A percentile compares a stretch with the other conserved stretches of the same genome.
phyloP scores from a whole-genome alignment of 2,329 filamentous ascomycete species.

The Harringtonia aguacate region DNA sequence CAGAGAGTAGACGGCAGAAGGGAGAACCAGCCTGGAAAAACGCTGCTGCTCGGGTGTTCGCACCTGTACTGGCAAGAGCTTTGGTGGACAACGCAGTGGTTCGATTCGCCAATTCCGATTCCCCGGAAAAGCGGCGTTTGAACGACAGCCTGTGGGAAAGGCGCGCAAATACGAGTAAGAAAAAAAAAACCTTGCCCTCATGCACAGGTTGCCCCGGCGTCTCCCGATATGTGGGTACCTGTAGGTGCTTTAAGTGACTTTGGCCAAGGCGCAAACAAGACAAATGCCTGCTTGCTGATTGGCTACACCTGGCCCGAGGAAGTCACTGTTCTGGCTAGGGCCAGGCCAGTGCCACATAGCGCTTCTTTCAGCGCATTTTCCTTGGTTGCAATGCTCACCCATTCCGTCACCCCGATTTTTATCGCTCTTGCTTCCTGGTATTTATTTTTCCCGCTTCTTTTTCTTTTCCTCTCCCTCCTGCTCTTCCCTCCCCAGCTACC shows the following conservation, averaged over 20 bases:
- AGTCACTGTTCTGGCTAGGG: neutral
- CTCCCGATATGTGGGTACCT: slow-evolving; percentile 9
- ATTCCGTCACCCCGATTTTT: slow-evolving; percentile 5
- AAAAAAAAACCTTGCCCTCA: too few relatives aligned
- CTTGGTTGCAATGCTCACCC: neutral
- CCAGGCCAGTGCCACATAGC: neutral
- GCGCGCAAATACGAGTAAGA: neutral
- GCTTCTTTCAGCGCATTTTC: neutral
- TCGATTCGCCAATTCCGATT: slow-evolving; percentile 9
- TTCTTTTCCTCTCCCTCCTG: neutral
- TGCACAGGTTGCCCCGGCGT: slow-evolving; percentile 4
- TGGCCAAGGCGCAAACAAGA: neutral
- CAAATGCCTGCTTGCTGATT: slow-evolving; percentile 11
- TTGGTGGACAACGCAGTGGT: slow-evolving; percentile 3
- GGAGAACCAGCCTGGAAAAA: neutral
- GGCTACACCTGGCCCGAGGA: slow-evolving; percentile 2
- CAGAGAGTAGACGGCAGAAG: neutral
- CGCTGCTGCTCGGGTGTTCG: too few relatives aligned
- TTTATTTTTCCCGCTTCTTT: slow-evolving; percentile 5
- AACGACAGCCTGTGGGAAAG: neutral
- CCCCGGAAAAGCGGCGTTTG: neutral
- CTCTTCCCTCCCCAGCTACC: neutral
- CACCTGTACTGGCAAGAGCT: too few relatives aligned
- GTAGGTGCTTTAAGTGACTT: neutral
- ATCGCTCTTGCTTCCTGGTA: neutral